Evolutionary conservation across 2,329 filamentous ascomycete species (phyloP).

Genomic region (Trichoderma polysporum): DNA sequence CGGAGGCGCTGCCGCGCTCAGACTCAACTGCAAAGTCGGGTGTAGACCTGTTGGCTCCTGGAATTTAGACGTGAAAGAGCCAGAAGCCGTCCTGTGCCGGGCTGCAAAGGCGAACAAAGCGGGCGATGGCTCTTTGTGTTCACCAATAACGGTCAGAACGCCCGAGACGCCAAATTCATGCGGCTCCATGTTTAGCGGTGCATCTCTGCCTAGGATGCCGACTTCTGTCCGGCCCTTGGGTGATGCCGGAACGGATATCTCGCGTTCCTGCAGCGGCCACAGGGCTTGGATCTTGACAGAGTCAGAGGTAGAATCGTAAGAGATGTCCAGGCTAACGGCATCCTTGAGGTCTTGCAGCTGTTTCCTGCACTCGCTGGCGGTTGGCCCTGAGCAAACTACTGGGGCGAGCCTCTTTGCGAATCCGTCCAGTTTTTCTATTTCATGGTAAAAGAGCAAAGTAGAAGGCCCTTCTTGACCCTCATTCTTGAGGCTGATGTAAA

Average conservation of each 20-base stretch:
- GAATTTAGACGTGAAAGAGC: constrained; percentile 64
- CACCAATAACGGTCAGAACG: constrained; percentile 73
- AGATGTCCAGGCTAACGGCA: constrained; percentile 71
- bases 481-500: constrained; percentile 57
- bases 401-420: constrained; percentile 55
- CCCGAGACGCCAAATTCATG: constrained; percentile 79
- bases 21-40: constrained; percentile 69
- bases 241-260: constrained; percentile 42
- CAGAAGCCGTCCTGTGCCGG: constrained; percentile 63
- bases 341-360: constrained; percentile 45
- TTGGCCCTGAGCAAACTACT: constrained; percentile 35
- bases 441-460: constrained; percentile 69
- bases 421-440: constrained; percentile 55
- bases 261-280: constrained; percentile 54
- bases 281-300: constrained; percentile 63
- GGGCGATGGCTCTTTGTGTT: constrained; percentile 68
- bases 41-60: constrained; percentile 76
- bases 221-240: constrained; percentile 67
- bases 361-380: constrained; percentile 45
- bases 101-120: constrained; percentile 83
- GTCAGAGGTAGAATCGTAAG: constrained; percentile 69
- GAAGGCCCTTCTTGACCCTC: constrained; percentile 43
- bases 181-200: constrained; percentile 56
- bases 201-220: constrained; percentile 70
- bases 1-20: constrained; percentile 55